These are phyloP conservation scores for Haplographium delicatum DNA, from an alignment of 495 filamentous ascomycete genomes.

Conservation along the genomic window DNA sequence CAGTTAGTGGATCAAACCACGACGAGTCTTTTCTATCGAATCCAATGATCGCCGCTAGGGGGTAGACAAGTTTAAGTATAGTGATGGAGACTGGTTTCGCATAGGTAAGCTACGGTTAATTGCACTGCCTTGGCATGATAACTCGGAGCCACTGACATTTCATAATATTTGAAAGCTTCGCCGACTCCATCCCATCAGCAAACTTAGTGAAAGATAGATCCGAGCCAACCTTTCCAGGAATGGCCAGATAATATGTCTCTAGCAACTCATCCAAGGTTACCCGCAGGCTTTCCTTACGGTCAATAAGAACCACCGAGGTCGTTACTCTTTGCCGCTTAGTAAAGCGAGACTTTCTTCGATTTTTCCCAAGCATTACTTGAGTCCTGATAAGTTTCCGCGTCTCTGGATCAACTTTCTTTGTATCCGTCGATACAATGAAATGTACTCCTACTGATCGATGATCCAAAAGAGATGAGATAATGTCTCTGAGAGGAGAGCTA, in stretches of 20 bases:
- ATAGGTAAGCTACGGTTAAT: neutral
- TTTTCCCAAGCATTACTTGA: conserved; percentile 48
- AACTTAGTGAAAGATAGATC: conserved; percentile 2
- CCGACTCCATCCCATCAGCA: conserved; percentile 1
- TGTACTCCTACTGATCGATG: neutral
- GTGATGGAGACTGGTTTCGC: conserved; percentile 1
- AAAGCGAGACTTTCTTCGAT: conserved; percentile 21
- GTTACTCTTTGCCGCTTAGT: neutral
- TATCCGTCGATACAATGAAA: neutral
- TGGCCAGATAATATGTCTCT: no score
- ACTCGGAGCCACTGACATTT: neutral
- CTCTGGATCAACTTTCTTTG: neutral
- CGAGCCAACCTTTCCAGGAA: conserved; percentile 3
- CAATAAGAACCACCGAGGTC: no score
- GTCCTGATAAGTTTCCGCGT: conserved; percentile 17
- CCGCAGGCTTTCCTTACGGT: no score
- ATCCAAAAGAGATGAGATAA: neutral
- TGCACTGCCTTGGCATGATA: neutral
- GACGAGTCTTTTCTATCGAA: conserved; percentile 1
- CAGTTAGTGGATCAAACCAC: neutral
- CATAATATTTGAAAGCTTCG: neutral
- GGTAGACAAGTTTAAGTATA: neutral
- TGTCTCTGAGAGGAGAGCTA: neutral
- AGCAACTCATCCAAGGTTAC: no score
- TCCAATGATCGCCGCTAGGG: neutral